These are phyloP conservation scores for Phlebiopsis gigantea DNA, from an alignment of 768 basidiomycete genomes.

Conservation along the genomic window DNA sequence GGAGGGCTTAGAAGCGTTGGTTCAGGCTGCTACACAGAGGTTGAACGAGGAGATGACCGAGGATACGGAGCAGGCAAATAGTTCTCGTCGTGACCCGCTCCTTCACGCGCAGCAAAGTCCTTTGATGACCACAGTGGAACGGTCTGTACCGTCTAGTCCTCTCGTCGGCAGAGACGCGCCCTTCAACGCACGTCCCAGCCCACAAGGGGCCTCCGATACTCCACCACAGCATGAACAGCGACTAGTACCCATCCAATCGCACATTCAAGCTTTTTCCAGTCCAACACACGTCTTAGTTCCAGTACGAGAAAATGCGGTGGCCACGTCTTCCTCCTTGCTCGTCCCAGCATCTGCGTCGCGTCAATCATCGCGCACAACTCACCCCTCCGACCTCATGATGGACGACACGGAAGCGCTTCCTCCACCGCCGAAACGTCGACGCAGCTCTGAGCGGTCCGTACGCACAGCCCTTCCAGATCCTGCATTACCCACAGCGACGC, in stretches of 20 bases:
- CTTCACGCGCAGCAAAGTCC: neutral
- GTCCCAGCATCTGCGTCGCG: neutral
- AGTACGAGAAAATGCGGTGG: no score
- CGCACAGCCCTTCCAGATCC: neutral
- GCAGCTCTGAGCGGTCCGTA: slow-evolving; percentile 11
- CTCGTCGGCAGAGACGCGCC: neutral
- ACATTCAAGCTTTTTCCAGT: neutral
- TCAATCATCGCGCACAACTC: neutral
- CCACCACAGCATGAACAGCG: neutral
- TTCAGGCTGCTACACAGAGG: slow-evolving; percentile 63
- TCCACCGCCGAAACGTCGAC: slow-evolving; percentile 18
- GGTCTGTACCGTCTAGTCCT: neutral
- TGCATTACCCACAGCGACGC: no score
- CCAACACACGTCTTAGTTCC: neutral
- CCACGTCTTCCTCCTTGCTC: no score
- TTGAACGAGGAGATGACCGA: slow-evolving; percentile 30
- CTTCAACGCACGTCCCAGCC: neutral
- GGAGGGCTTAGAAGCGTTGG: slow-evolving; percentile 53
- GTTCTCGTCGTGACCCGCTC: neutral
- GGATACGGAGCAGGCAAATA: neutral
- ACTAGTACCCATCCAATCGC: neutral
- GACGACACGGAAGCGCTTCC: slow-evolving; percentile 11
- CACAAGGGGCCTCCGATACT: neutral
- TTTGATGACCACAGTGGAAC: neutral
- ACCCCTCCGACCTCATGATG: neutral